Evolutionary conservation across 2,329 filamentous ascomycete genomes (phyloP).

Genomic region (Sclerotinia minor): DNA sequence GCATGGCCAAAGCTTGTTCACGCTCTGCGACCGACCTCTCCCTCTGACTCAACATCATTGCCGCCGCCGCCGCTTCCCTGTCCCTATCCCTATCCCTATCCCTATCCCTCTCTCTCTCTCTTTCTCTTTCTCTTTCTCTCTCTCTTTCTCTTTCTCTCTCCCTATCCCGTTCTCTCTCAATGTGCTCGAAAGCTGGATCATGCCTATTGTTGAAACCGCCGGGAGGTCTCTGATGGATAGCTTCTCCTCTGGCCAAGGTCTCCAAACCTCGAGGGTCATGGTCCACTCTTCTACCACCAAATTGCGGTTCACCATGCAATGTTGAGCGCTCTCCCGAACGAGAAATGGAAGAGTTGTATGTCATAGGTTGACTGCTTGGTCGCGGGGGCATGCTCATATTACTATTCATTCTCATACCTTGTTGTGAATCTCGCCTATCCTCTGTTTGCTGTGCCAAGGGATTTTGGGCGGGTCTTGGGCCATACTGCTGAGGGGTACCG

Average conservation of each 20-base stretch:
- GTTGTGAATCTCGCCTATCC: conserved; percentile 45
- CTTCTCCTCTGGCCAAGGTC: conserved; percentile 45
- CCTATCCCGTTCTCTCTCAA: conserved; percentile 47
- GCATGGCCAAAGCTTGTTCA: conserved; percentile 45
- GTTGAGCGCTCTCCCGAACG: conserved; percentile 47
- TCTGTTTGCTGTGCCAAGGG: conserved; percentile 45
- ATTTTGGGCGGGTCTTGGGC: conserved; percentile 46
- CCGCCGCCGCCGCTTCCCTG: conserved; percentile 27
- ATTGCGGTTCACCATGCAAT: conserved; percentile 29
- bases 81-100: conserved; percentile 34
- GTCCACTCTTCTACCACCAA: conserved; percentile 32
- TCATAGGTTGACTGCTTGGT: conserved; percentile 41
- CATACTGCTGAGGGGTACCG: conserved; percentile 58
- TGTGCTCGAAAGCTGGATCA: conserved; percentile 52
- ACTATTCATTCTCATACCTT: conserved; percentile 36
- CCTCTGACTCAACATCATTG: conserved; percentile 4
- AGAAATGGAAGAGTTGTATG: conserved; percentile 44
- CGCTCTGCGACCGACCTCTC: conserved; percentile 15
- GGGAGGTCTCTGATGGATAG: conserved; percentile 32
- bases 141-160: conserved; percentile 30
- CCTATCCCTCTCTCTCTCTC: too few relatives aligned
- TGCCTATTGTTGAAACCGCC: conserved; percentile 37
- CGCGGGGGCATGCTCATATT: conserved; percentile 40
- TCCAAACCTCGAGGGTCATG: conserved; percentile 31
- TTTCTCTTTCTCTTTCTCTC: conserved; percentile 40